Percentiles rank a stretch among this genome's conserved stretches.
Evolutionary conservation across 179 eudicot species (phyloP).

Genomic region (Spinacia oleracea): DNA sequence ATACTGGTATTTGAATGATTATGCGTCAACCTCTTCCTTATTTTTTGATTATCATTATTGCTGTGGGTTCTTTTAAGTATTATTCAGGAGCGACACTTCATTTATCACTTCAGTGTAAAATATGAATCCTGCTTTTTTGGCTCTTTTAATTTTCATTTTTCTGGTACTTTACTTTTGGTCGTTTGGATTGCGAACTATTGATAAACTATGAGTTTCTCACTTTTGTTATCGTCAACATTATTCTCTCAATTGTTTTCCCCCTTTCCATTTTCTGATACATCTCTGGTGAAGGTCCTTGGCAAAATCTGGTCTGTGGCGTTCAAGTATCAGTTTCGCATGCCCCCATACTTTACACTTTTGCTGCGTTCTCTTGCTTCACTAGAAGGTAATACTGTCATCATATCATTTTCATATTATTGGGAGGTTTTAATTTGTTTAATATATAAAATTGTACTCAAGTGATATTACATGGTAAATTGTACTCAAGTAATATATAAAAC

Average conservation of each 20-base stretch:
- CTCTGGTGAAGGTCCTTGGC: conserved; percentile 69
- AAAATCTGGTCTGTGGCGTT: conserved; percentile 83
- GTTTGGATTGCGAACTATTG: background rate
- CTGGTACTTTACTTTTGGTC: background rate
- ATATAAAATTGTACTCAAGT: background rate
- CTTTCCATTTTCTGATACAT: conserved; percentile 8
- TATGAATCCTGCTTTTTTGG: background rate
- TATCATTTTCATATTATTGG: background rate
- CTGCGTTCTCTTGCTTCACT: conserved; percentile 93
- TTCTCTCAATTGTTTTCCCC: background rate
- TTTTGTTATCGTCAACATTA: background rate
- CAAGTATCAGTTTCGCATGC: conserved; percentile 91
- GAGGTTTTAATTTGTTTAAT: background rate
- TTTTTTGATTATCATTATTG: background rate
- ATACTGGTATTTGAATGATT: background rate
- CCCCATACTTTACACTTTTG: conserved; percentile 82
- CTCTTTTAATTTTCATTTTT: background rate
- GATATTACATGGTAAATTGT: background rate
- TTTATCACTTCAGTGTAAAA: background rate
- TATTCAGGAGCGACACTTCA: background rate
- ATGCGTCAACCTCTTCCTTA: background rate
- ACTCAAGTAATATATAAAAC: too few relatives aligned
- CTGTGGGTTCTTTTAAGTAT: background rate
- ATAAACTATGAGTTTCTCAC: background rate
- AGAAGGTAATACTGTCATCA: conserved; percentile 50